Evolutionary conservation across 2,329 filamentous ascomycete genomes (phyloP).

Genomic region (Talaromyces sp.): DNA sequence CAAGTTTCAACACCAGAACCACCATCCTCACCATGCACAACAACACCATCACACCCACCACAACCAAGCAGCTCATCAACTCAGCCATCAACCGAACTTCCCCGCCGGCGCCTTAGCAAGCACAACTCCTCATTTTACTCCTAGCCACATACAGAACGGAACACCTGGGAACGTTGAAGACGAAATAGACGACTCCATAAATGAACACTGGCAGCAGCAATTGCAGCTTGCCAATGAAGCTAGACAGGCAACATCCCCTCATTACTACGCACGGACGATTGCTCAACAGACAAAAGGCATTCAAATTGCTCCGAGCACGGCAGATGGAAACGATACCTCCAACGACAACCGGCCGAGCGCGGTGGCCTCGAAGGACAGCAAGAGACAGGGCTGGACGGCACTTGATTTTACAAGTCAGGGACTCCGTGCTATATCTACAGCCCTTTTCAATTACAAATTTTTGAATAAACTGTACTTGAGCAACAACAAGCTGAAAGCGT

Average conservation of each 20-base stretch:
- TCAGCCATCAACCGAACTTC: conserved; percentile 51
- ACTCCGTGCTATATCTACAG: conserved; percentile 72
- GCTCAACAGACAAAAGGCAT: conserved; percentile 48
- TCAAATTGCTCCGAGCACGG: conserved; percentile 46
- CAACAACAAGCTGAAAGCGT: conserved; percentile 77
- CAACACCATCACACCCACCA: conserved; percentile 46
- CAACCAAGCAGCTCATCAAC: conserved; percentile 40
- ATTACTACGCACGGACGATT: conserved; percentile 62
- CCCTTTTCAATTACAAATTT: conserved; percentile 84
- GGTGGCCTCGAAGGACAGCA: conserved; percentile 53
- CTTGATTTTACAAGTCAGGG: conserved; percentile 96
- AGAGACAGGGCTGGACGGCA: conserved; percentile 82
- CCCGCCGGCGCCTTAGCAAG: conserved; percentile 45
- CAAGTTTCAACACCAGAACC: conserved; percentile 46
- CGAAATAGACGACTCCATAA: conserved; percentile 56
- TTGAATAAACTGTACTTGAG: conserved; percentile 89
- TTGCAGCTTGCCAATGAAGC: conserved; percentile 74
- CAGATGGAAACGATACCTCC: conserved; percentile 46
- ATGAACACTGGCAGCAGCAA: conserved; percentile 83
- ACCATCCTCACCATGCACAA: conserved; percentile 43
- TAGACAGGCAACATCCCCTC: conserved; percentile 62
- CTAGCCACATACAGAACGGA: conserved; percentile 58
- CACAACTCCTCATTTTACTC: conserved; percentile 56
- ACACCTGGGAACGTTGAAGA: conserved; percentile 55
- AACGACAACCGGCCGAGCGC: conserved; percentile 63